These are phyloP conservation scores for Petrea volubilis DNA, from an alignment of 257 asterid genomes.

Conservation along the genomic window DNA sequence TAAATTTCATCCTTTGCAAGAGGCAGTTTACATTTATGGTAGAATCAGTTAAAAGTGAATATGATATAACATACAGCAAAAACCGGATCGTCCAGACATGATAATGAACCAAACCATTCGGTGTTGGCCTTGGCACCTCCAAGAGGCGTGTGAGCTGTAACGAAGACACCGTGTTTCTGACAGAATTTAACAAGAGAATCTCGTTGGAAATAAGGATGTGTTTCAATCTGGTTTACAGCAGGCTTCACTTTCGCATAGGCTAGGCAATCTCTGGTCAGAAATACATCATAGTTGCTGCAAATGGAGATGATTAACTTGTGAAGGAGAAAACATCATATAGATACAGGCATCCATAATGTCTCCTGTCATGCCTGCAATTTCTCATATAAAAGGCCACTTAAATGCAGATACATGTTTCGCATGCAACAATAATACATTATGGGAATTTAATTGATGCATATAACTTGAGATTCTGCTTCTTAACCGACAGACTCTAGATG, in stretches of 20 bases:
- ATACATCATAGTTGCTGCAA: slow-evolving; percentile 68
- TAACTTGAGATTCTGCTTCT: too few relatives aligned
- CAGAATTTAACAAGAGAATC: slow-evolving; percentile 75
- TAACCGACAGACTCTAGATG: too few relatives aligned
- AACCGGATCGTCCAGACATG: slow-evolving; percentile 62
- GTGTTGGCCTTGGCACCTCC: slow-evolving; percentile 70
- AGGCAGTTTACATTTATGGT: too few relatives aligned
- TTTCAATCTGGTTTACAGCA: slow-evolving; percentile 70
- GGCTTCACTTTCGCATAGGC: slow-evolving; percentile 74
- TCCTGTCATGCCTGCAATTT: too few relatives aligned
- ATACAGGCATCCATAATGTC: too few relatives aligned
- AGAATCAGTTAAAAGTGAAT: too few relatives aligned
- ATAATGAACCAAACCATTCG: slow-evolving; percentile 64
- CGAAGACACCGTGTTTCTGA: slow-evolving; percentile 60
- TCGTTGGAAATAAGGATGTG: slow-evolving; percentile 78
- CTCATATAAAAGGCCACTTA: too few relatives aligned
- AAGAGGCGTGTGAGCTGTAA: slow-evolving; percentile 79
- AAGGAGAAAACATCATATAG: too few relatives aligned
- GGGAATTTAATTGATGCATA: too few relatives aligned
- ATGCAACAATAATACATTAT: too few relatives aligned
- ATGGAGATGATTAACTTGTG: background rate
- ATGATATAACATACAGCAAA: too few relatives aligned
- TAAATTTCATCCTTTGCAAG: background rate
- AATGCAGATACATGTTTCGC: too few relatives aligned
- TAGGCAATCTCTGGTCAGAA: slow-evolving; percentile 71